Evolutionary conservation across 1,284 basidiomycete genomes (phyloP).

Genomic region (Lentinula novae-zelandiae): DNA sequence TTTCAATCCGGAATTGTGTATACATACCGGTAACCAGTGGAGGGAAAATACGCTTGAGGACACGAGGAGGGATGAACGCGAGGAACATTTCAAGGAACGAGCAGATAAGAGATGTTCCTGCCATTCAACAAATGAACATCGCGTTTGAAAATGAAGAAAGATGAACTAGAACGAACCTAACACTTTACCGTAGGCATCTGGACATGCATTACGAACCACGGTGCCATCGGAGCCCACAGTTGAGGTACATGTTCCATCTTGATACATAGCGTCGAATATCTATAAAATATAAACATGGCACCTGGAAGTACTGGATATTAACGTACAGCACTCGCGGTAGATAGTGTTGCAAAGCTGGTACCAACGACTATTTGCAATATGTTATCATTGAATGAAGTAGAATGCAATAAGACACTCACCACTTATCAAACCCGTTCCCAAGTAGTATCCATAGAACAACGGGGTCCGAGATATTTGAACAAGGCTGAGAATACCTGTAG

Average conservation of each 20-base stretch:
- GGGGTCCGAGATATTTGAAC: slow-evolving; percentile 72
- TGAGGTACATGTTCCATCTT: slow-evolving; percentile 72
- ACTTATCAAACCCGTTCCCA: slow-evolving; percentile 72
- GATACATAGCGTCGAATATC: slow-evolving; percentile 74
- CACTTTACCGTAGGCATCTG: slow-evolving; percentile 77
- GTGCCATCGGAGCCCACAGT: slow-evolving; percentile 57
- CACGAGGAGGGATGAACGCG: slow-evolving; percentile 66
- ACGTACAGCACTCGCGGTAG: slow-evolving; percentile 66
- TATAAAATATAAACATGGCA: slow-evolving; percentile 12
- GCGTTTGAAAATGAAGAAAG: not conserved
- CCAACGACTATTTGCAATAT: slow-evolving; percentile 63
- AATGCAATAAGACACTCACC: not conserved
- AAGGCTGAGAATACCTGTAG: slow-evolving; percentile 62
- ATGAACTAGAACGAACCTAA: slow-evolving; percentile 46
- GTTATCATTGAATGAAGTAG: not conserved
- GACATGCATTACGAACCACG: slow-evolving; percentile 60
- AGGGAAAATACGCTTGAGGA: slow-evolving; percentile 71
- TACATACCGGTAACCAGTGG: slow-evolving; percentile 71
- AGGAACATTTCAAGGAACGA: slow-evolving; percentile 79
- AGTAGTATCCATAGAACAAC: slow-evolving; percentile 58
- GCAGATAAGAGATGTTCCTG: slow-evolving; percentile 76
- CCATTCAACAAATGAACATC: not conserved
- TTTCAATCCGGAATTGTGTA: not conserved
- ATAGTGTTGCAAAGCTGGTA: slow-evolving; percentile 79
- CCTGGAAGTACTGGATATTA: not conserved